Base-by-base conservation (phyloP, 2,329 filamentous ascomycete species). In the Aspergillus fijiensis region DNA sequence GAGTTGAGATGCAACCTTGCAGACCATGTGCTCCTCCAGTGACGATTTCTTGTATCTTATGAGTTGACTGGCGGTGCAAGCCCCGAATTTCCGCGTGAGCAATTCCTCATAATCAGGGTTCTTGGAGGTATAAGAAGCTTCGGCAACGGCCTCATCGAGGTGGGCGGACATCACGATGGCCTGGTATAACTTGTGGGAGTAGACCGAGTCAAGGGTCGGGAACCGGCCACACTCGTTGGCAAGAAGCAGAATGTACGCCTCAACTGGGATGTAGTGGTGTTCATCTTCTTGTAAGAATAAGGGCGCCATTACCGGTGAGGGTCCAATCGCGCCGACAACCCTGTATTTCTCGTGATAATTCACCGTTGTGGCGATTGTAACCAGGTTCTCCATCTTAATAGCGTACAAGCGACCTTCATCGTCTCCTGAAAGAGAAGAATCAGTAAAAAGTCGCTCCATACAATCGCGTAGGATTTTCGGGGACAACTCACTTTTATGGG, bases 1-100 rank as follows among this genome's bases (percentile, higher is more conserved):
- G 33, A 75, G 58, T 29, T 75, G 71, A 1, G 65, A 63, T 5
- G 70, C 64, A 27, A 75, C 61, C 55, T 74, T 74, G 56, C 69
- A 69, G 11, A 62, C 70, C 48, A 69, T 49, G 23, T 64, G 58
- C 58, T 74, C 72, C 25, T 60, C 59, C 14, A 48, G 16, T 3
- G 0, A 6, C 11, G 52, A 35, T 11, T 23, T 3, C 42, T 55
- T 55, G 5, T 16, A 12, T 5, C 4, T 4, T 35, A 16, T 16
- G 11, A 35, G 33, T 35, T 35, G 11, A 12, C 14, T 35, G 33
- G 33, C 33, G 33, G 12, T 35, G 33, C 33, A 35, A 16, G 33
- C 27, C 33, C 12, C 10, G 33, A 35, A 35, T 35, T 5, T 35
- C 14, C 33, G 11, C 33, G 5, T 2, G 27, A 29, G 27, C 27